Percentiles rank a stretch among this genome's conserved stretches.
Evolutionary conservation across 192 early-diverging fungal species (phyloP).

Genomic region (Linnemannia hyalina): DNA sequence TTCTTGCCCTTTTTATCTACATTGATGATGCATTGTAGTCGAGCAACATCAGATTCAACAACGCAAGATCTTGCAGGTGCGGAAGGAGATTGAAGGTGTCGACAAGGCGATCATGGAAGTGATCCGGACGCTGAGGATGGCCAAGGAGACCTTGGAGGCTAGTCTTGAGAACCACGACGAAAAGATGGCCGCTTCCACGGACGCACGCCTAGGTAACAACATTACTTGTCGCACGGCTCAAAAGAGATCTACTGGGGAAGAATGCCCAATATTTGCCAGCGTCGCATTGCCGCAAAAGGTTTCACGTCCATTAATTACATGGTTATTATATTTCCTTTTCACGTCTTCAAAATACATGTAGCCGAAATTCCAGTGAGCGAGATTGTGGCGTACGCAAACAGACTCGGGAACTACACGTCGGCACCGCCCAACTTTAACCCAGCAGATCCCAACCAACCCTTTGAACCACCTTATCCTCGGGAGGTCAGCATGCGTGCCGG

Average conservation of each 20-base stretch:
- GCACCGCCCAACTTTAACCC: constrained; percentile 67
- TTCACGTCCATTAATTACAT: not conserved
- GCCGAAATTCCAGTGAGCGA: constrained; percentile 59
- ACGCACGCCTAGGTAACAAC: constrained; percentile 36
- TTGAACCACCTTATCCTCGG: constrained; percentile 67
- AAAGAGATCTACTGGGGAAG: too few species aligned
- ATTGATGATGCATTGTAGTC: constrained; percentile 36
- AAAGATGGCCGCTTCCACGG: constrained; percentile 29
- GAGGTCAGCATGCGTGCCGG: constrained; percentile 67
- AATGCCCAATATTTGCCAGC: not conserved
- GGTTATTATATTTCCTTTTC: not conserved
- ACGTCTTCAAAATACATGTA: not conserved
- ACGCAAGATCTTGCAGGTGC: constrained; percentile 59
- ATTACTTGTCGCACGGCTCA: not conserved
- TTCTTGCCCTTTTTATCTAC: not conserved
- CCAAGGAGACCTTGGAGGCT: constrained; percentile 49
- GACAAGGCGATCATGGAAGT: constrained; percentile 56
- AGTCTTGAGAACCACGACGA: constrained; percentile 44
- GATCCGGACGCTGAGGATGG: constrained; percentile 49
- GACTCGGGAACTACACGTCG: constrained; percentile 64
- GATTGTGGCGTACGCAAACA: constrained; percentile 65
- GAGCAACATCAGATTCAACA: constrained; percentile 64
- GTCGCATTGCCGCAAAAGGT: not conserved
- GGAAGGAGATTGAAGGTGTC: constrained; percentile 61
- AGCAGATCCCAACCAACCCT: constrained; percentile 58